phyloP scores from a whole-genome alignment of 306 rosid genomes.

The Citrullus amarus region DNA sequence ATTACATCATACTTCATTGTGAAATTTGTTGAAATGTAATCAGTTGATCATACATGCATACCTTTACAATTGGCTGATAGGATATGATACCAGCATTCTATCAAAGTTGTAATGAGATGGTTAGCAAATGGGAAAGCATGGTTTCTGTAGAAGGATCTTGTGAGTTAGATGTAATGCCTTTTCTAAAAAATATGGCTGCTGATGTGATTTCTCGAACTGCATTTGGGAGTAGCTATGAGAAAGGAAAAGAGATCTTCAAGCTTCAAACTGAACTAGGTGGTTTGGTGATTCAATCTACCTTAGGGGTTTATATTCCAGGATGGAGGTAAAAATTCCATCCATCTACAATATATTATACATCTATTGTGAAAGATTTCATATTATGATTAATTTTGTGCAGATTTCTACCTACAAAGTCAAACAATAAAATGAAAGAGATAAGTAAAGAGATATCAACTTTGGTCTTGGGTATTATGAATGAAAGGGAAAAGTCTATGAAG shows the following conservation, averaged over 20 bases:
- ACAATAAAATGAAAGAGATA: conserved; percentile 21
- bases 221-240: conserved; percentile 26
- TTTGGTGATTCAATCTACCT: not conserved
- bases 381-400: not conserved
- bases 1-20: no score
- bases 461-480: conserved; percentile 11
- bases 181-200: not conserved
- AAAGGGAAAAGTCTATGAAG: conserved; percentile 22
- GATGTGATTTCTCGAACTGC: conserved; percentile 24
- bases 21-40: no score
- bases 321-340: conserved; percentile 18
- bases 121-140: not conserved
- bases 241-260: conserved; percentile 12
- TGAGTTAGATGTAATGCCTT: conserved; percentile 1
- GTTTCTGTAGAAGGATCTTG: not conserved
- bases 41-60: no score
- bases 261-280: conserved; percentile 16
- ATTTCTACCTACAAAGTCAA: conserved; percentile 7
- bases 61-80: not conserved
- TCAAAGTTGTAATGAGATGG: conserved; percentile 9
- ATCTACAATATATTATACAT: no score
- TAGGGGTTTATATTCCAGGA: conserved; percentile 15
- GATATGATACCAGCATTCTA: conserved; percentile 12
- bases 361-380: not conserved
- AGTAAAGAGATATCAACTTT: conserved; percentile 7